These are phyloP conservation scores for Glomus cerebriforme DNA, from an alignment of 192 early-diverging fungal genomes.

Conservation along the genomic window DNA sequence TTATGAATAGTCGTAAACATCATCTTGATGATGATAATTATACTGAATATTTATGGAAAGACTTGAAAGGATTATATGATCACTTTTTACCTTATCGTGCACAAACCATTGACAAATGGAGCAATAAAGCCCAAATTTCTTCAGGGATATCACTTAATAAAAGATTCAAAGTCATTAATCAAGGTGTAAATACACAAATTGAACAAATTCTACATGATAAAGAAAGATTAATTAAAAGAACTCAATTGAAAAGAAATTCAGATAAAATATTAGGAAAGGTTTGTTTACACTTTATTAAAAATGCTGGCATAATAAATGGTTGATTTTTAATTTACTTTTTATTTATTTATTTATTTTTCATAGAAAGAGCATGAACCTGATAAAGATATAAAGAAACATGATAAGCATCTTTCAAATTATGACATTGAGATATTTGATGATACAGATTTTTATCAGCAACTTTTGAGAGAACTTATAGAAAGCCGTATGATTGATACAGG, in stretches of 20 bases:
- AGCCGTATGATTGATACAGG: constrained; percentile 82
- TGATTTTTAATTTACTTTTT: neutral
- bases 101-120: constrained; percentile 92
- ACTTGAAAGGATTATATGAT: constrained; percentile 61
- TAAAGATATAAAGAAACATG: constrained; percentile 49
- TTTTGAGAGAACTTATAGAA: constrained; percentile 94
- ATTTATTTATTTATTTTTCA: neutral
- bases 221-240: constrained; percentile 82
- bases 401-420: constrained; percentile 67
- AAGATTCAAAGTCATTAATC: constrained; percentile 96
- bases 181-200: constrained; percentile 77
- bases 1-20: constrained; percentile 45
- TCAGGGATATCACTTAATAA: constrained; percentile 73
- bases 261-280: constrained; percentile 61
- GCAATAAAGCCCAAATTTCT: constrained; percentile 78
- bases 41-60: constrained; percentile 56
- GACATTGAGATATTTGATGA: constrained; percentile 95
- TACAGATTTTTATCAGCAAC: constrained; percentile 91
- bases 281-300: neutral
- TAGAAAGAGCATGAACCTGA: constrained; percentile 42
- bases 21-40: constrained; percentile 51
- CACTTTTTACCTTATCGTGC: constrained; percentile 80
- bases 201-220: constrained; percentile 66
- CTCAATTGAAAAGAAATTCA: constrained; percentile 77
- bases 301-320: neutral